Conservation (phyloP, 2,329 filamentous ascomycete genomes). For the Ascochyta fabae region DNA sequence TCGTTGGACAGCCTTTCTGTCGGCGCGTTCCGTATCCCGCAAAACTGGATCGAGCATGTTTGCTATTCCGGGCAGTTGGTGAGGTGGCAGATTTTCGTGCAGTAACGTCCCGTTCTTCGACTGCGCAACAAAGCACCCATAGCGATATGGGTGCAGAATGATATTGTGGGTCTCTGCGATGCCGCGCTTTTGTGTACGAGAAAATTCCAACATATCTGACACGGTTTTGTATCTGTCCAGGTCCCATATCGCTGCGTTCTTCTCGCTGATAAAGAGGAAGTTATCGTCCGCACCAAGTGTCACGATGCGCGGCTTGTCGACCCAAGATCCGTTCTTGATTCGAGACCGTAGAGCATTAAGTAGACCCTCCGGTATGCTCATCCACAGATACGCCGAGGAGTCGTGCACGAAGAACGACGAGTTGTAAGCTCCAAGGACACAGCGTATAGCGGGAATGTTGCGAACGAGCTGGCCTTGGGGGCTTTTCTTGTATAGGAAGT, state of each 20-base stretch:
- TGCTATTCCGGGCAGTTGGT: slow-evolving; percentile 26
- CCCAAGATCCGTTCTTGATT: slow-evolving; percentile 40
- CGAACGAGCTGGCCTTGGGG: slow-evolving; percentile 19
- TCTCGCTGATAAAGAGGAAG: slow-evolving; percentile 42
- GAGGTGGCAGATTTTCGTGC: slow-evolving; percentile 36
- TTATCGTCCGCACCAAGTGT: slow-evolving; percentile 37
- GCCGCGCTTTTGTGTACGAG: slow-evolving; percentile 19
- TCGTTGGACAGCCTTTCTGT: slow-evolving; percentile 7
- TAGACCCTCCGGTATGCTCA: slow-evolving; percentile 37
- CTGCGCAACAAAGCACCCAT: slow-evolving; percentile 36
- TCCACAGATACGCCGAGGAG: slow-evolving; percentile 38
- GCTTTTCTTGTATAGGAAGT: slow-evolving; percentile 34
- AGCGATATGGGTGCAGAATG: slow-evolving; percentile 41
- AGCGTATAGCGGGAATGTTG: slow-evolving; percentile 35
- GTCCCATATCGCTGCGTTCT: slow-evolving; percentile 39
- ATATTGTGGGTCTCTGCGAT: slow-evolving; percentile 33
- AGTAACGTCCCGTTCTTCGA: slow-evolving; percentile 32
- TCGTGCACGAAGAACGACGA: slow-evolving; percentile 43
- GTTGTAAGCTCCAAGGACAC: slow-evolving; percentile 43
- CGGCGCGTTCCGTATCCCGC: slow-evolving; percentile 22
- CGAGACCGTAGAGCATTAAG: slow-evolving; percentile 34
- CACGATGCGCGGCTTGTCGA: slow-evolving; percentile 41
- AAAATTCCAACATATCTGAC: slow-evolving; percentile 28
- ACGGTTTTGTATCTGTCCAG: slow-evolving; percentile 32
- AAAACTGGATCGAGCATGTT: slow-evolving; percentile 28